phyloP scores from a whole-genome alignment of 1,139 yeast genomes.

The Geotrichum phurueaensis region DNA sequence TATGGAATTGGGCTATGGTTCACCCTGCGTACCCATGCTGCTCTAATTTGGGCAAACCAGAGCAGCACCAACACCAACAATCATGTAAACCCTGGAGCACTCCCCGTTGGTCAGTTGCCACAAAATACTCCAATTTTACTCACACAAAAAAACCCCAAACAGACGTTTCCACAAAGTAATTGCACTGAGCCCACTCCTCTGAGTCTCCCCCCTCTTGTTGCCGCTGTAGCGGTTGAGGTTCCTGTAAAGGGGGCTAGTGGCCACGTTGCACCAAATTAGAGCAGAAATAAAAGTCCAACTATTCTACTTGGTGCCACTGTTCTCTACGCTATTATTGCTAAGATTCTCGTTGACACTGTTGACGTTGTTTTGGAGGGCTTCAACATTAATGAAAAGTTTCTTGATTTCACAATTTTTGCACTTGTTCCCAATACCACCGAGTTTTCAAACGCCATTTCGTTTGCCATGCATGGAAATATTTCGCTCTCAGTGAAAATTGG shows the following conservation, averaged over 20 bases:
- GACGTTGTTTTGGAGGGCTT: constrained; percentile 77
- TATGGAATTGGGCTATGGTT: constrained; percentile 86
- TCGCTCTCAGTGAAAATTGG: constrained; percentile 94
- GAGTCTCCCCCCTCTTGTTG: not conserved
- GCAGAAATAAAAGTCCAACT: constrained; percentile 75
- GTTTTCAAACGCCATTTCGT: constrained; percentile 91
- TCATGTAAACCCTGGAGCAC: constrained; percentile 44
- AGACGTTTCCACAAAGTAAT: constrained; percentile 75
- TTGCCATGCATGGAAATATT: constrained; percentile 93
- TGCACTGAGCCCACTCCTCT: constrained; percentile 36
- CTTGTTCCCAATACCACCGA: constrained; percentile 96
- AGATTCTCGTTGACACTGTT: constrained; percentile 86
- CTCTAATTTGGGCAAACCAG: constrained; percentile 59
- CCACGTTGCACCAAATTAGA: constrained; percentile 98
- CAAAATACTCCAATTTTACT: constrained; percentile 93
- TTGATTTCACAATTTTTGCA: constrained; percentile 92
- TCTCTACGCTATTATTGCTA: constrained; percentile 88
- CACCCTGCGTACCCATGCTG: constrained; percentile 93
- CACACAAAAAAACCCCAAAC: constrained; percentile 93
- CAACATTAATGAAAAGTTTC: constrained; percentile 80
- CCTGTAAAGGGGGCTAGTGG: constrained; percentile 41
- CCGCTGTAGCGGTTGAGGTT: not conserved
- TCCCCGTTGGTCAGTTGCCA: constrained; percentile 80
- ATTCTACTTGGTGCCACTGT: constrained; percentile 80
- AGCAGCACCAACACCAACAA: not conserved